Base-by-base conservation (phyloP, 1,284 basidiomycete species). In the Trichosporon inkin region DNA sequence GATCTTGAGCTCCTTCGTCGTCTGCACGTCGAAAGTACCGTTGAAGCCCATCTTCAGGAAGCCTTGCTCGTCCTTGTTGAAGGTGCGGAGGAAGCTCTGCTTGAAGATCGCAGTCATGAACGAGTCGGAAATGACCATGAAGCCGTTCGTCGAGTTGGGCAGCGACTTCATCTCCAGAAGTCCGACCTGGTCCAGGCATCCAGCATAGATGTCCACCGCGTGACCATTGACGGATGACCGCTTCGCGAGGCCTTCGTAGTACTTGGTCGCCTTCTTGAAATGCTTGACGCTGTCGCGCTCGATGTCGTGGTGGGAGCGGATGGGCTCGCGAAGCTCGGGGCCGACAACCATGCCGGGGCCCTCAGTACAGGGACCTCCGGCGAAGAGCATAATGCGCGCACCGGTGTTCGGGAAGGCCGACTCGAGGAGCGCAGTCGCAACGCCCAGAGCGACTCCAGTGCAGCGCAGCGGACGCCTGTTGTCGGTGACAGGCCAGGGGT, bases 91-190 rank as follows among this genome's bases (percentile, higher is more conserved):
- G 87, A 98, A 98, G 69, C 87, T 89, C 80, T 98, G 94, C 82
- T 98, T 97, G 85, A 99, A 99, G 77, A 99, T 98, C 40, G 92
- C 94, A 37, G 95, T 99, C 56, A 92, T 89, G 79, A 99, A 99
- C 4, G 92, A 95, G 77, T 99, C 96, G 51, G 95, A 92, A 36
- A 98, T 84, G 56, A 98, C 90, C 75, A 98, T 95, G 70, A 90
- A 88, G 61, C 95, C 95, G 75, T 98, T 99, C 47, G 96, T 99
- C 22, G 88, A 89, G 78, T 97, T 98, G 52, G 92, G 85, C 63
- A 99, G 80, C 4, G 90, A 88, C 78, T 94, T 96, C 95, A 99
- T 99, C 81, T 99, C 95, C 60, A 97, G 82, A 59, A 99, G 81
- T 67, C 96, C 96, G 69, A 99, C 91, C 81, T 99, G 96, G 79